Evolutionary conservation across 441 rosid species (phyloP), one percentile per base, ranked within the genome.

Genomic region (Brassica balearica): DNA sequence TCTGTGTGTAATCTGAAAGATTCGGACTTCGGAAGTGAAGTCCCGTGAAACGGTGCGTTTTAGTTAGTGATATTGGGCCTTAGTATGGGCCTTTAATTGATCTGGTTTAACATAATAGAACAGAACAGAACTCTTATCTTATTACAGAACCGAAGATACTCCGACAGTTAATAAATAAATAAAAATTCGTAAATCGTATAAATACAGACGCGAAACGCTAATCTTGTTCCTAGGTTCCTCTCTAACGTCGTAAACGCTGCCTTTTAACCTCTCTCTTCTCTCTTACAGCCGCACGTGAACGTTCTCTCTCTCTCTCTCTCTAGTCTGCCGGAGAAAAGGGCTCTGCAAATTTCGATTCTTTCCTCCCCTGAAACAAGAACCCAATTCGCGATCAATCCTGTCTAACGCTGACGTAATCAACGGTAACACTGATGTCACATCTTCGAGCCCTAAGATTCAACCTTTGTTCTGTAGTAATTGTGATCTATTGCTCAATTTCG

Each of bases 201-300:
- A 22, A 60, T 23, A 60, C 64, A 60, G 10, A 38, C 69, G 69
- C 72, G 14, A 68, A 73, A 48, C 76, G 38, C 70, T 74, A 29
- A 11, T 48, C 8, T 23, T 27, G 65, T 64, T 65, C 43, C 34
- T n/a, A 46, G 19, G 59, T 65, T 14, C 58, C 3, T 27, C 20
- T 25, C 3, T 4, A 58, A 58, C 34, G 55, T 62, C 9, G 0
- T 1, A 72, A 79, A 61, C 76, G 82, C 82, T 10, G 72, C 82
- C 73, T 65, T 69, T 46, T 38, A 8, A 41, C 25, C 0, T 69
- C 68, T 19, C 68, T 3, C 8, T 14, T 58, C 23, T 69, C 55
- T 74, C 29, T 29, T 17, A 53, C 69, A 69, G 65, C 74, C 82
- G 78, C 43, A 68, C 78, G 68, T 55, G 71, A 63, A 61, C 23